Conservation (phyloP, 1,139 yeast genomes). For the Suhomyces anneliseae region DNA sequence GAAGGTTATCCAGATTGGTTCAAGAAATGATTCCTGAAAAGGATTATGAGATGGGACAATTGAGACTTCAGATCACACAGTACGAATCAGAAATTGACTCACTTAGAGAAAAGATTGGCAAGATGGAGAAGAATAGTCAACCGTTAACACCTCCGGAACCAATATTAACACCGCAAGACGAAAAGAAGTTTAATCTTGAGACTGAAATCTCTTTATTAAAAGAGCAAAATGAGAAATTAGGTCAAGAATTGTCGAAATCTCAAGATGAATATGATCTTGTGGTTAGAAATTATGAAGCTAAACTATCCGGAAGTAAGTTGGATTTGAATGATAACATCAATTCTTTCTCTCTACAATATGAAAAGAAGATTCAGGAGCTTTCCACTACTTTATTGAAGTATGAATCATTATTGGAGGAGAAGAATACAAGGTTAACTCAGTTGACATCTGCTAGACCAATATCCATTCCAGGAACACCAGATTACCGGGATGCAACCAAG, state of each 20-base stretch:
- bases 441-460: conserved; percentile 45
- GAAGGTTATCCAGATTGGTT: neutral
- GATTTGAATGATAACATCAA: conserved; percentile 20
- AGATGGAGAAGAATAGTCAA: neutral
- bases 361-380: conserved; percentile 32
- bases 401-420: conserved; percentile 40
- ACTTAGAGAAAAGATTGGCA: neutral
- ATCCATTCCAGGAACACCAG: conserved; percentile 31
- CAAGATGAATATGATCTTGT: conserved; percentile 19
- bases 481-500: conserved; percentile 7
- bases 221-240: conserved; percentile 21
- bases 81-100: conserved; percentile 6
- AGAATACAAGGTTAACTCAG: conserved; percentile 36
- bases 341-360: conserved; percentile 14
- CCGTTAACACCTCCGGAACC: neutral
- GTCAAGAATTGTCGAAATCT: conserved; percentile 16
- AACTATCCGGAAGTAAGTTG: conserved; percentile 25
- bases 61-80: conserved; percentile 17
- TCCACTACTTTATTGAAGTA: conserved; percentile 30
- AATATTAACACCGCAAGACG: conserved; percentile 16
- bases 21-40: conserved; percentile 20
- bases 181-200: conserved; percentile 20
- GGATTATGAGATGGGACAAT: conserved; percentile 25
- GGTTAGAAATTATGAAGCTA: conserved; percentile 24
- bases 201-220: conserved; percentile 20